Evolutionary conservation across 495 filamentous ascomycete genomes (phyloP).

Genomic region (Xylaria flabelliformis): DNA sequence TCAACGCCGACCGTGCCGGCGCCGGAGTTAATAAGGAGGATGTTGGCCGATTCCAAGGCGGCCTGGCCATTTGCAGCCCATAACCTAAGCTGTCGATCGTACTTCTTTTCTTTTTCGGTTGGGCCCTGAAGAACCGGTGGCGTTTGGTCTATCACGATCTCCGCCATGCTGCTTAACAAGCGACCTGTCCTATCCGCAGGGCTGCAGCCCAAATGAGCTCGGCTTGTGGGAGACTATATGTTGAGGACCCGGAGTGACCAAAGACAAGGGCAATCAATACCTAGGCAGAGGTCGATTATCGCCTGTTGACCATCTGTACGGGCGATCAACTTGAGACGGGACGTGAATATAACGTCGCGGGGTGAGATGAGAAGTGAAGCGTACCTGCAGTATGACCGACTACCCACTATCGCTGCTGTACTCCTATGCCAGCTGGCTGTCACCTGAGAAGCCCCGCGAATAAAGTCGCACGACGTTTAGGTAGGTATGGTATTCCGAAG

Average conservation of each 20-base stretch:
- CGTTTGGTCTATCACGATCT: slow-evolving; percentile 55
- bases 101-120: slow-evolving; percentile 88
- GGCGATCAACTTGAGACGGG: not conserved
- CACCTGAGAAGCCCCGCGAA: not conserved
- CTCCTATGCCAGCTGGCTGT: not conserved
- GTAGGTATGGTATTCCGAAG: no score
- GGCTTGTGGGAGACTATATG: slow-evolving; percentile 15
- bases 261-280: not conserved
- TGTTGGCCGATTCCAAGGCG: slow-evolving; percentile 86
- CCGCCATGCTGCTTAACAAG: slow-evolving; percentile 47
- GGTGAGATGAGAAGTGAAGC: slow-evolving; percentile 14
- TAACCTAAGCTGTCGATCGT: slow-evolving; percentile 92
- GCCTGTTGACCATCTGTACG: not conserved
- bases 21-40: slow-evolving; percentile 86
- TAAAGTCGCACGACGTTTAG: no score
- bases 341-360: slow-evolving; percentile 18
- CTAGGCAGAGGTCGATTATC: not conserved
- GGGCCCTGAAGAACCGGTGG: slow-evolving; percentile 66
- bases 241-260: not conserved
- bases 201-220: slow-evolving; percentile 23
- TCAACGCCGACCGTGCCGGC: slow-evolving; percentile 86
- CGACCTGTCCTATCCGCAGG: slow-evolving; percentile 18
- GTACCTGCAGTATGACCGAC: not conserved
- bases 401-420: not conserved
- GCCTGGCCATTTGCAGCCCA: slow-evolving; percentile 94